Conservation (phyloP, 1,284 basidiomycete genomes). For the Amylostereum areolatum region DNA sequence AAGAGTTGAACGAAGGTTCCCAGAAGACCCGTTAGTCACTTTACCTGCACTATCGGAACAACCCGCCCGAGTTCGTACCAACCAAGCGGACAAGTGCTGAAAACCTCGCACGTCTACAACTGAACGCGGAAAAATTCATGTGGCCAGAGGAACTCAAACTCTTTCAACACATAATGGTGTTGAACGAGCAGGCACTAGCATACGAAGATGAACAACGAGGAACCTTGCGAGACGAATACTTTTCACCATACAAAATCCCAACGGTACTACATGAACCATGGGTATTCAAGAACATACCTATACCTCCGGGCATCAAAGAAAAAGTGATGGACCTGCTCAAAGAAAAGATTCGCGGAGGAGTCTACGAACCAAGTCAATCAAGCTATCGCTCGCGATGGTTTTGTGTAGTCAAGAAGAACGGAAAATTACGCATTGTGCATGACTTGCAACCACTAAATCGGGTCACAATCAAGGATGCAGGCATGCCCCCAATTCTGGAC, state of each 20-base stretch:
- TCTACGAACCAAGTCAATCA: constrained; percentile 30
- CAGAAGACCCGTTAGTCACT: not conserved
- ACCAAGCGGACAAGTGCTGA: not conserved
- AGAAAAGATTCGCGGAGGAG: constrained; percentile 25
- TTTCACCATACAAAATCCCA: constrained; percentile 27
- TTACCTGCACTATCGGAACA: not conserved
- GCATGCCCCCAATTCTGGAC: constrained; percentile 18
- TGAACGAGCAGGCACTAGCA: constrained; percentile 21
- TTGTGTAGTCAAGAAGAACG: constrained; percentile 31
- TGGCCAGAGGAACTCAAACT: constrained; percentile 14
- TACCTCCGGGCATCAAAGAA: constrained; percentile 29
- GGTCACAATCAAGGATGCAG: constrained; percentile 26
- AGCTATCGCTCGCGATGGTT: constrained; percentile 34
- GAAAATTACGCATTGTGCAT: constrained; percentile 26
- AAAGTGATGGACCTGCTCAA: constrained; percentile 26
- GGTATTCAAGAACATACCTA: constrained; percentile 30
- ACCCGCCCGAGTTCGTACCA: not conserved
- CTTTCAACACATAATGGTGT: constrained; percentile 16
- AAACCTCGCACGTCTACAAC: not conserved
- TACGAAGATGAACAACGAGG: constrained; percentile 29
- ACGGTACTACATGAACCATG: constrained; percentile 28
- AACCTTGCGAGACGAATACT: constrained; percentile 26
- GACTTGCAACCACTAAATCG: constrained; percentile 26
- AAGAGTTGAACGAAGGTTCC: not conserved
- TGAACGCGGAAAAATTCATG: constrained; percentile 4